These are phyloP conservation scores for Alternaria atra DNA, from an alignment of 2,329 filamentous ascomycete species.

Conservation along the genomic window DNA sequence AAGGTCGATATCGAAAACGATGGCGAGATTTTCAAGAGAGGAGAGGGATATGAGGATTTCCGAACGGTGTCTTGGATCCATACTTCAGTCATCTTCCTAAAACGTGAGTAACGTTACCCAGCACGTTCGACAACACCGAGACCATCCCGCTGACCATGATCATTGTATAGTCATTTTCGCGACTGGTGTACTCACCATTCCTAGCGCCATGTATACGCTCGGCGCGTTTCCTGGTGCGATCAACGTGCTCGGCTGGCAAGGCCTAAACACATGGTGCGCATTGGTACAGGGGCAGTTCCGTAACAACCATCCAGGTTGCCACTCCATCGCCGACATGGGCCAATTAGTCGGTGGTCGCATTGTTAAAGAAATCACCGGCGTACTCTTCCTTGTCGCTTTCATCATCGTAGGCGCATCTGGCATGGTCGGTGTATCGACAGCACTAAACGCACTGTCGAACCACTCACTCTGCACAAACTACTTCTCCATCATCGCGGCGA, in stretches of 20 bases:
- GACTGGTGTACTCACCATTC: constrained; percentile 61
- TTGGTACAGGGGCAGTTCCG: constrained; percentile 62
- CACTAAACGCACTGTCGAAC: constrained; percentile 67
- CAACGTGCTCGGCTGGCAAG: constrained; percentile 59
- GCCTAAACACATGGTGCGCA: constrained; percentile 60
- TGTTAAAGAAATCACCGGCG: constrained; percentile 61
- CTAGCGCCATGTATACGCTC: constrained; percentile 58
- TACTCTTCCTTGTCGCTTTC: constrained; percentile 67
- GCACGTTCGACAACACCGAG: background rate
- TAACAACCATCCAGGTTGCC: constrained; percentile 61
- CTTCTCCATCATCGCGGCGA: constrained; percentile 65
- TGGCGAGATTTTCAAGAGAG: constrained; percentile 61
- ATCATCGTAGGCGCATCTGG: constrained; percentile 66
- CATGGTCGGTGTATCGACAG: constrained; percentile 67
- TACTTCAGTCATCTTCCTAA: constrained; percentile 63
- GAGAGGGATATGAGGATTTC: constrained; percentile 60
- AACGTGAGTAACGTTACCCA: constrained; percentile 40
- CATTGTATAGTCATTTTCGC: constrained; percentile 55
- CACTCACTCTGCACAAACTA: constrained; percentile 69
- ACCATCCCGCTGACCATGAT: background rate
- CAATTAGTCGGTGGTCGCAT: constrained; percentile 63
- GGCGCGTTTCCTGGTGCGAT: constrained; percentile 60
- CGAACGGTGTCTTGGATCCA: constrained; percentile 63
- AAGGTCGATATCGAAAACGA: constrained; percentile 45
- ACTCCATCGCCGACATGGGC: constrained; percentile 67